Percentiles rank a stretch among this genome's conserved stretches.
phyloP scores from a whole-genome alignment of 805 yeast genomes.

The Lipomyces chichibuensis region DNA sequence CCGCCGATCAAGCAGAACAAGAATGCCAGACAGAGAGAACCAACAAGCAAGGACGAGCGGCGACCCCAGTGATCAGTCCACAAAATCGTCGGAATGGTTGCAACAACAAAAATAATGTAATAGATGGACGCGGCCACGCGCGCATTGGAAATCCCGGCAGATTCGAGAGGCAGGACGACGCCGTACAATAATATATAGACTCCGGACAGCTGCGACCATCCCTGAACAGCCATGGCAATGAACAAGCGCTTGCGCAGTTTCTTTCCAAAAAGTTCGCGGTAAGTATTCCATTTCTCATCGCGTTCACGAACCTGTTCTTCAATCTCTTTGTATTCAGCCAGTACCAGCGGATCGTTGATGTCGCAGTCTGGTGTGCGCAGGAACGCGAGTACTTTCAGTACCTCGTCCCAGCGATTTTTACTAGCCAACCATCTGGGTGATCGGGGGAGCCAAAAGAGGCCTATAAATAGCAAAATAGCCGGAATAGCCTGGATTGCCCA shows the following conservation, averaged over 20 bases:
- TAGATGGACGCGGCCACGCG: no score
- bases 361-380: constrained; percentile 82
- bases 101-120: no score
- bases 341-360: constrained; percentile 67
- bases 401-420: constrained; percentile 58
- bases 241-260: constrained; percentile 79
- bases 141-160: no score
- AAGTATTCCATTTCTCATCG: constrained; percentile 45
- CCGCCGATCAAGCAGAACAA: no score
- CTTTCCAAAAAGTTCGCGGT: not conserved
- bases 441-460: constrained; percentile 79
- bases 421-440: constrained; percentile 88
- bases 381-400: constrained; percentile 78
- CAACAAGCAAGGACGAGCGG: no score
- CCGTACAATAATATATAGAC: constrained; percentile 74
- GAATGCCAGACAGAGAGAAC: no score
- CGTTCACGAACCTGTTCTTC: constrained; percentile 79
- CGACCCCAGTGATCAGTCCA: no score
- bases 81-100: no score
- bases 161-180: no score
- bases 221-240: constrained; percentile 91
- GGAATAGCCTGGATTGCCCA: constrained; percentile 63
- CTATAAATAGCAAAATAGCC: constrained; percentile 66
- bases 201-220: constrained; percentile 93
- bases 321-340: constrained; percentile 72